phyloP scores from a whole-genome alignment of 129 eudicot genomes.

The Kitagawia praeruptora region DNA sequence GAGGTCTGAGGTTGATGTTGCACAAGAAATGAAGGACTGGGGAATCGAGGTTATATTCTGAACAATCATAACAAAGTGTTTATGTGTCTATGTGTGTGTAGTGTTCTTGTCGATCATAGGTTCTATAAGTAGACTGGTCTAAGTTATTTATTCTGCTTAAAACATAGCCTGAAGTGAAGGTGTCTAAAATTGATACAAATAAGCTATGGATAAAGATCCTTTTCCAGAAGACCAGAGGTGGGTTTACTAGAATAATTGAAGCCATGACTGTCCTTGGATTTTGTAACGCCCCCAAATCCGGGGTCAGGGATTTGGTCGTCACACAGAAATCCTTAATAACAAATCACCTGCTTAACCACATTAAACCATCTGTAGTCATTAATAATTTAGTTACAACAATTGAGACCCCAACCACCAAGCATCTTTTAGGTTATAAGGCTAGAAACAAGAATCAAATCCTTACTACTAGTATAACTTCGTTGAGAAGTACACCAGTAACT shows the following conservation, averaged over 20 bases:
- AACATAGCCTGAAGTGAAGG: constrained; percentile 47
- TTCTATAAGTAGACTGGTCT: background rate
- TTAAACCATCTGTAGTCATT: no score
- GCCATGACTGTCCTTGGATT: constrained; percentile 46
- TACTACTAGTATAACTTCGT: no score
- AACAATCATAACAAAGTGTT: background rate
- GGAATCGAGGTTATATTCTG: constrained; percentile 41
- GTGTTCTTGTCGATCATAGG: background rate
- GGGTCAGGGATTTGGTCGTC: no score
- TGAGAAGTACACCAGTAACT: no score
- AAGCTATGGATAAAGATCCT: constrained; percentile 65
- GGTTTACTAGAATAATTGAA: constrained; percentile 45
- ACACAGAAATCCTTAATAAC: no score
- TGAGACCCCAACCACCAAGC: no score
- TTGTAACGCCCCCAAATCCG: no score
- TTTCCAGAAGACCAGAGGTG: constrained; percentile 45
- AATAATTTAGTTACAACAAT: no score
- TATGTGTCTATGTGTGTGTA: background rate
- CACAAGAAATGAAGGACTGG: constrained; percentile 44
- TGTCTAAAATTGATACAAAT: constrained; percentile 35
- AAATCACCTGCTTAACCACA: no score
- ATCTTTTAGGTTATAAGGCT: no score
- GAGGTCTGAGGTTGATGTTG: constrained; percentile 20
- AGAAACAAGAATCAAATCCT: no score
- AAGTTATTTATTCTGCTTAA: background rate